Evolutionary conservation across 1,139 yeast species (phyloP), one percentile per base, ranked within the genome.

Genomic region (Saccharomyces pastorianus): DNA sequence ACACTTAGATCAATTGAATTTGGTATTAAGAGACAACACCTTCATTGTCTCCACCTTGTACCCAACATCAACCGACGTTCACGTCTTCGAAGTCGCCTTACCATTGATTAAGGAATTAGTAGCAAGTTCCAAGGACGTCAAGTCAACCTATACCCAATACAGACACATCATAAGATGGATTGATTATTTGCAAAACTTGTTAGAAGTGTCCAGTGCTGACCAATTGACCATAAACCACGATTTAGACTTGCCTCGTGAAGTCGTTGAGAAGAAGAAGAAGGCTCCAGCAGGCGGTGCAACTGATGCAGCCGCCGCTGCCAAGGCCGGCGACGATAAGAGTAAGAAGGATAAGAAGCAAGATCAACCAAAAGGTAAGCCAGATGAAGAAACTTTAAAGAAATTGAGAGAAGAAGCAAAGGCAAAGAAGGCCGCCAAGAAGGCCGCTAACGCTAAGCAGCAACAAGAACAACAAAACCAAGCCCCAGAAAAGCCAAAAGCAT

Each of bases 161-260:
- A 87, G 97, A 78, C 98, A 91, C 72, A 77, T 90, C 58, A 75
- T 89, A 60, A 85, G 98, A 79, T 93, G 98, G 97, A 81, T 81
- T 27, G 96, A 90, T 66, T 80, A 88, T 64, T 74, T 93, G 59
- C 98, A 93, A 75, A 81, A 83, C 68, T 61, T 75, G 32, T 78
- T 83, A 47, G 75, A 73, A 13, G 77, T 85, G 49, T 81, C 85
- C 53, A 80, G 75, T 53, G 76, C 71, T 41, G 78, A 77, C 38
- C 77, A 80, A 67, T 66, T 91, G 57, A 57, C 57, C n/a, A 70
- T 90, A 56, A 81, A 88, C 68, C 74, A 74, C 63, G 80, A 82
- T 61, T 75, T 82, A 49, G 83, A 78, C 58, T 76, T 88, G 52
- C 89, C 96, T 60, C 79, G 85, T 61, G 89, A 84, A 71, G 70